Percentiles rank a stretch among this genome's conserved stretches.
phyloP scores from a whole-genome alignment of 805 yeast species.

The Scheffersomyces spartinae region DNA sequence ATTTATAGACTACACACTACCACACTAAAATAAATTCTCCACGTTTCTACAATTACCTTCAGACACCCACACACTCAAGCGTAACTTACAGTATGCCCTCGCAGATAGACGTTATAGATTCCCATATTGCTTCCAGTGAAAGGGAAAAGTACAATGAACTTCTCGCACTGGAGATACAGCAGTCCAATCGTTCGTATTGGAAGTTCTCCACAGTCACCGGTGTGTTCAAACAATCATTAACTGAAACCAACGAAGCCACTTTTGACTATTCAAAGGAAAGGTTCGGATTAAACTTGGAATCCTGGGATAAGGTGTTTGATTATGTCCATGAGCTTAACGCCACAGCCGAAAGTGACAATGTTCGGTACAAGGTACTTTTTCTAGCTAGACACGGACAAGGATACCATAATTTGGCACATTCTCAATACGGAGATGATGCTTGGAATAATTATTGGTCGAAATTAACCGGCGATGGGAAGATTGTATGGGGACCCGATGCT shows the following conservation, averaged over 20 bases:
- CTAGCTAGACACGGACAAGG: constrained; percentile 37
- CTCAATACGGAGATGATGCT: constrained; percentile 24
- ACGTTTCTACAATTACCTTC: not conserved
- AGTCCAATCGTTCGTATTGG: constrained; percentile 13
- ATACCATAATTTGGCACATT: constrained; percentile 28
- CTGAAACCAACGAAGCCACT: constrained; percentile 22
- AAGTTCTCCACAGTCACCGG: constrained; percentile 23
- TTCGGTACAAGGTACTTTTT: constrained; percentile 23
- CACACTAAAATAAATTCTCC: no score
- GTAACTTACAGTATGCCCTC: constrained; percentile 7
- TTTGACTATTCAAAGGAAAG: constrained; percentile 26
- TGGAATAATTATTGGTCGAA: constrained; percentile 32
- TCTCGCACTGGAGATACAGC: constrained; percentile 4
- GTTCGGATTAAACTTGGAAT: constrained; percentile 20
- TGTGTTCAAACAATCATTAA: constrained; percentile 23
- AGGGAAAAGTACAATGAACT: constrained; percentile 7
- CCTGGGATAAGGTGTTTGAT: constrained; percentile 14
- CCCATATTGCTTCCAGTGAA: constrained; percentile 14
- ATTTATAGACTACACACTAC: no score
- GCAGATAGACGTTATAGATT: constrained; percentile 18
- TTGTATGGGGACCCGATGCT: constrained; percentile 37
- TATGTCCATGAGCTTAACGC: constrained; percentile 8
- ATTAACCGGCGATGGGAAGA: constrained; percentile 27
- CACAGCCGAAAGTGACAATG: constrained; percentile 9
- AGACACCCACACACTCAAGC: not conserved